Conservation (phyloP, 2,329 filamentous ascomycete genomes). For the Epichloe brachyelytri region DNA sequence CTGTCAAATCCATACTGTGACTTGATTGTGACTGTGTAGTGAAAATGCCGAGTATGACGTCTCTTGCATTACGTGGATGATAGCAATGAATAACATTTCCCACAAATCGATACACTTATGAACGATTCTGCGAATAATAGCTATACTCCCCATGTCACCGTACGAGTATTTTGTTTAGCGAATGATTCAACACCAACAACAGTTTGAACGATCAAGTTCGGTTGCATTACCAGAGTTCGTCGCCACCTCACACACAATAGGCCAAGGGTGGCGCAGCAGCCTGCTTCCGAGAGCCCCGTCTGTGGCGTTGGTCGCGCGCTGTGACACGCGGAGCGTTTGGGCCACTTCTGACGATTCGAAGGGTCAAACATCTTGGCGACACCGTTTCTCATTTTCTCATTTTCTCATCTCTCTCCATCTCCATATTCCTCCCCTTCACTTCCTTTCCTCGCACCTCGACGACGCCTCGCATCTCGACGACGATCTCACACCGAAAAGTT, state of each 20-base stretch:
- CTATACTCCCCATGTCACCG: too few species aligned
- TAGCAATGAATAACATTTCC: too few species aligned
- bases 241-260: neutral
- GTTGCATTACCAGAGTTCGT: too few species aligned
- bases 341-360: neutral
- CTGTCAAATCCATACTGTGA: too few species aligned
- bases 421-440: neutral
- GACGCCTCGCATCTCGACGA: neutral
- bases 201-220: too few species aligned
- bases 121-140: too few species aligned
- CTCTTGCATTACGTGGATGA: too few species aligned
- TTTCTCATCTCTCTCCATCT: neutral
- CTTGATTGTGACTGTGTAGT: too few species aligned
- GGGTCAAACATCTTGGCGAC: neutral
- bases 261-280: slow-evolving; percentile 23
- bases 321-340: slow-evolving; percentile 8
- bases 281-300: slow-evolving; percentile 2
- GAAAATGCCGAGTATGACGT: too few species aligned
- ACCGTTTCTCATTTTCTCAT: neutral
- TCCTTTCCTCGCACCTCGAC: neutral
- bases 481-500: neutral
- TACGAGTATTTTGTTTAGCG: too few species aligned
- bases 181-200: too few species aligned
- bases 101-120: too few species aligned
- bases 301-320: slow-evolving; percentile 2